These are phyloP conservation scores for Amylocarpus encephaloides DNA, from an alignment of 2,329 filamentous ascomycete species.

Conservation along the genomic window DNA sequence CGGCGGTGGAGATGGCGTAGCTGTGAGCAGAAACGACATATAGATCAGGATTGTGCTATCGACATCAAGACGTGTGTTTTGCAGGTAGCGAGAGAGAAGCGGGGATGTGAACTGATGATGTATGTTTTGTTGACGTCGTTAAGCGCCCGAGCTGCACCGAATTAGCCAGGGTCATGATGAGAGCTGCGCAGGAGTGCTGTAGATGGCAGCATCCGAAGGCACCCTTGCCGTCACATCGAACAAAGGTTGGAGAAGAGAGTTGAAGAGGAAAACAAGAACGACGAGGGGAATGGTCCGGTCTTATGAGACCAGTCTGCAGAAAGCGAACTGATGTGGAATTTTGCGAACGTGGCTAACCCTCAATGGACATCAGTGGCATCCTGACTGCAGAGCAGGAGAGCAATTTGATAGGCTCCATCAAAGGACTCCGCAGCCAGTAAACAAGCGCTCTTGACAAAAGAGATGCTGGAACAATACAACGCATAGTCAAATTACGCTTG, in stretches of 20 bases:
- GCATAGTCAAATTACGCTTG: conserved; percentile 31
- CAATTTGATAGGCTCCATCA: conserved; percentile 29
- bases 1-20: not conserved
- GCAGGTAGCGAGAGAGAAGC: conserved; percentile 1
- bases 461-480: conserved; percentile 33
- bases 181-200: conserved; percentile 14
- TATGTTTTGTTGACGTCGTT: conserved; percentile 14
- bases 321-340: conserved; percentile 24
- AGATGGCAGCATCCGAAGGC: conserved; percentile 16
- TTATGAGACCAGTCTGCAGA: conserved; percentile 26
- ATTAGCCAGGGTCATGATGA: conserved; percentile 17
- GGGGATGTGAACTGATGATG: conserved; percentile 8
- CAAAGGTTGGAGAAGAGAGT: conserved; percentile 4
- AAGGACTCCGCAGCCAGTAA: conserved; percentile 28
- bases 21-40: conserved; percentile 2
- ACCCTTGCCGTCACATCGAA: conserved; percentile 3
- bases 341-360: conserved; percentile 31
- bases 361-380: conserved; percentile 30
- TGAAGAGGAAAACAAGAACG: conserved; percentile 8
- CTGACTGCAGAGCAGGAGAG: conserved; percentile 28
- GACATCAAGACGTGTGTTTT: not conserved
- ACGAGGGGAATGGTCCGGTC: conserved; percentile 16
- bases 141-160: conserved; percentile 11
- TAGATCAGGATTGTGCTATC: conserved; percentile 9
- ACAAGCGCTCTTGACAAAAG: conserved; percentile 29